These are phyloP conservation scores for Sclerotinia spermophila DNA, from an alignment of 2,329 filamentous ascomycete species.

Conservation along the genomic window DNA sequence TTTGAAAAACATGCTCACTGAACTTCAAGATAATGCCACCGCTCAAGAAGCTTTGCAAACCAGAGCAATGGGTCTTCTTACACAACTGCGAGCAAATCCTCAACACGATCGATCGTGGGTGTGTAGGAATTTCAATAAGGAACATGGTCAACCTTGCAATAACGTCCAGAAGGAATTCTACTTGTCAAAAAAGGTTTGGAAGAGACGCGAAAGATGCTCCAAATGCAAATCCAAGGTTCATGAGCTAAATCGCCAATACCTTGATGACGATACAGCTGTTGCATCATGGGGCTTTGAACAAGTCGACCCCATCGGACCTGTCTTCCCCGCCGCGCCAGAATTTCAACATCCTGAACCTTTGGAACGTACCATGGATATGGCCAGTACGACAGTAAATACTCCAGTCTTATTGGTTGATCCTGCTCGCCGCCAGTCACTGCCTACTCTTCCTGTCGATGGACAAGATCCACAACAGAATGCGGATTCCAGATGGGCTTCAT, in stretches of 20 bases:
- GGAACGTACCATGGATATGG: neutral
- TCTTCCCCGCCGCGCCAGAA: neutral
- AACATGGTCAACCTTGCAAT: neutral
- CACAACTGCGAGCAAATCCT: neutral
- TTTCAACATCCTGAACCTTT: neutral
- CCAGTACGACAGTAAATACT: neutral
- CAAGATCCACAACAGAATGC: neutral
- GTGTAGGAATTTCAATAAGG: neutral
- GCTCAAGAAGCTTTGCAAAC: slow-evolving; percentile 5
- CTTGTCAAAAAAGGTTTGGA: neutral
- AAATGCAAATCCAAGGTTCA: slow-evolving; percentile 3
- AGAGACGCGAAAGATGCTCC: slow-evolving; percentile 9
- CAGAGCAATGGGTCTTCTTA: slow-evolving; percentile 3
- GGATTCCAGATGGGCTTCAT: slow-evolving; percentile 8
- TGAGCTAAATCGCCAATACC: slow-evolving; percentile 3
- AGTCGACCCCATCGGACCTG: neutral
- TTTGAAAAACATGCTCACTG: slow-evolving; percentile 53
- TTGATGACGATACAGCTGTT: neutral
- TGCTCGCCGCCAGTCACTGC: neutral
- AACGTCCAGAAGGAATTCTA: slow-evolving; percentile 14
- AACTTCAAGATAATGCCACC: neutral
- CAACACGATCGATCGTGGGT: neutral
- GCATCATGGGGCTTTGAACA: neutral
- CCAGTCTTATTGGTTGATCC: neutral
- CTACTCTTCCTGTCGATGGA: neutral